Evolutionary conservation across 306 rosid genomes (phyloP).

Genomic region (Dryas drummondii): DNA sequence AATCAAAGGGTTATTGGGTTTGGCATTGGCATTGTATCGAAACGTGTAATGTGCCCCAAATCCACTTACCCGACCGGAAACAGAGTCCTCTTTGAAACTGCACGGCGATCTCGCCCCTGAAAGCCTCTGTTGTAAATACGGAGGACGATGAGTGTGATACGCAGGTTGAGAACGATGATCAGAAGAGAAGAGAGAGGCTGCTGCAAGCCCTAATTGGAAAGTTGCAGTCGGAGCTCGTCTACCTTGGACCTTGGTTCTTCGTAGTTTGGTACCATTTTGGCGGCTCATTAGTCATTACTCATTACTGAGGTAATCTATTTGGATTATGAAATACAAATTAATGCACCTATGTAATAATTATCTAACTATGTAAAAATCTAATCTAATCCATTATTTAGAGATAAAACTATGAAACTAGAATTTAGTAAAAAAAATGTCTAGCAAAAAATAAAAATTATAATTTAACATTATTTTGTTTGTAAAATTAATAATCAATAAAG

Average conservation of each 20-base stretch:
- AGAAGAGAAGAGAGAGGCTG: background rate
- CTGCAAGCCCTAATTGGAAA: constrained; percentile 12
- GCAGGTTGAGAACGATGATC: background rate
- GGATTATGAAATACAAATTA: background rate
- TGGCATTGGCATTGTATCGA: background rate
- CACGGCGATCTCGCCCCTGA: constrained; percentile 9
- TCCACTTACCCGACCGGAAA: constrained; percentile 8
- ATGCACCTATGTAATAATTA: too few species aligned
- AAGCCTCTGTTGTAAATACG: background rate
- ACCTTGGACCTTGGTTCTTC: background rate
- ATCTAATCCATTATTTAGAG: too few species aligned
- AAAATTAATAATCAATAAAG: too few species aligned
- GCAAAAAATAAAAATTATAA: too few species aligned
- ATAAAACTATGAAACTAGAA: too few species aligned
- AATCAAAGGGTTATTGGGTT: background rate
- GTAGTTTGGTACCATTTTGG: background rate
- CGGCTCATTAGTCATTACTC: background rate
- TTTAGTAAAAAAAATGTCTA: too few species aligned
- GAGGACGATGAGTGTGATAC: background rate
- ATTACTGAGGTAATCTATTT: background rate
- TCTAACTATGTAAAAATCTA: too few species aligned
- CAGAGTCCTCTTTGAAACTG: background rate
- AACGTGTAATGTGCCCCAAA: background rate
- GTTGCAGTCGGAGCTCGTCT: background rate
- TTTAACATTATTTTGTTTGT: too few species aligned